A percentile compares a stretch with the other conserved stretches of the same genome.
These are phyloP conservation scores for Nigrospora oryzae DNA, from an alignment of 2,329 filamentous ascomycete genomes.

Conservation along the genomic window DNA sequence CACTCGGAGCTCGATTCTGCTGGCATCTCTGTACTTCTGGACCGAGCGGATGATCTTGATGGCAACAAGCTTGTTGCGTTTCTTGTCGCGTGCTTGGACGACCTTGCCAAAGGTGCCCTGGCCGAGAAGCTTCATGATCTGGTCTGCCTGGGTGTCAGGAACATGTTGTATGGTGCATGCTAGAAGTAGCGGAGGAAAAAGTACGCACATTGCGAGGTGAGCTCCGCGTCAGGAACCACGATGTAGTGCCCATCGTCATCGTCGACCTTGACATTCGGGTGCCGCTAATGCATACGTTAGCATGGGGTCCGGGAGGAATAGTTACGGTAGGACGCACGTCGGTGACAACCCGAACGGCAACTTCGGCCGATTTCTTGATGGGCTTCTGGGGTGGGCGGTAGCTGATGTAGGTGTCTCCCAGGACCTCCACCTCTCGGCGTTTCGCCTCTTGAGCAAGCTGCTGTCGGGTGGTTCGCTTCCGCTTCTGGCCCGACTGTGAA, in stretches of 20 bases:
- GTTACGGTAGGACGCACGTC: constrained; percentile 44
- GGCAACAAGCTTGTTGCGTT: constrained; percentile 70
- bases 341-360: constrained; percentile 52
- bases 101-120: constrained; percentile 99
- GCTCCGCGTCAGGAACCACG: constrained; percentile 74
- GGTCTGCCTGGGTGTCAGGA: constrained; percentile 47
- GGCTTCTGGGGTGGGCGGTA: constrained; percentile 85
- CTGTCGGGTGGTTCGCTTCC: constrained; percentile 67
- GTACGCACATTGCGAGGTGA: constrained; percentile 82
- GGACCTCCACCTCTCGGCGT: constrained; percentile 62
- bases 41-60: constrained; percentile 98
- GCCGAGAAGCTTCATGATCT: constrained; percentile 80
- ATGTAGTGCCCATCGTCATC: constrained; percentile 98
- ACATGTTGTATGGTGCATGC: neutral
- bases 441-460: constrained; percentile 78
- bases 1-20: constrained; percentile 86
- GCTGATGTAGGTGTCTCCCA: constrained; percentile 62
- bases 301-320: neutral
- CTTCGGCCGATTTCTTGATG: constrained; percentile 81
- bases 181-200: neutral
- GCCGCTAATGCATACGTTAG: constrained; percentile 9
- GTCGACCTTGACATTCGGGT: constrained; percentile 68
- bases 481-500: constrained; percentile 67
- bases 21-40: constrained; percentile 95
- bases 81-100: constrained; percentile 79